These are phyloP conservation scores for Coriaria nepalensis DNA, from an alignment of 306 rosid genomes.

Conservation along the genomic window DNA sequence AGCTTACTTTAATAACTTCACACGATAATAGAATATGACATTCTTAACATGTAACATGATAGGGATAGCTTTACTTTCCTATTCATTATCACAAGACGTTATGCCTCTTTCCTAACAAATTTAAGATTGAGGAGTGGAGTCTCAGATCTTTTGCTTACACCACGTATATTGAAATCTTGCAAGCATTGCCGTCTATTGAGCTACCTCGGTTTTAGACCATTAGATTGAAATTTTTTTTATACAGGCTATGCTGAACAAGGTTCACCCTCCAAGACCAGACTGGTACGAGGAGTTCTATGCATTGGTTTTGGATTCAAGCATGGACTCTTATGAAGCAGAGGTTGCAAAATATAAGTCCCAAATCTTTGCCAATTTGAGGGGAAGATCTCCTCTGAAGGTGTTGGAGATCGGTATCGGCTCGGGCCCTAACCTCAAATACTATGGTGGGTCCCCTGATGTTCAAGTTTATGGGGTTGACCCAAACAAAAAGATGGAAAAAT, in stretches of 20 bases:
- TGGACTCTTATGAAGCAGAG: constrained; percentile 54
- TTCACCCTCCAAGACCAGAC: constrained; percentile 61
- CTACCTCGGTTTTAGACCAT: background rate
- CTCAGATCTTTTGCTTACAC: too few species aligned
- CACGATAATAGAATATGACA: too few species aligned
- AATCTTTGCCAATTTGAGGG: constrained; percentile 46
- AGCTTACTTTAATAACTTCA: too few species aligned
- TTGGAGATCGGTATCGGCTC: constrained; percentile 84
- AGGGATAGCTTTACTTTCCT: too few species aligned
- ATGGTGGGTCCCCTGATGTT: constrained; percentile 33
- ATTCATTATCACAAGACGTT: too few species aligned
- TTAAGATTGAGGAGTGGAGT: too few species aligned
- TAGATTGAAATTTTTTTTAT: background rate
- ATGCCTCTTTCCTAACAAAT: too few species aligned
- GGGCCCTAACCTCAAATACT: constrained; percentile 70
- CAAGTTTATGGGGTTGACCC: constrained; percentile 76
- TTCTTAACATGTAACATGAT: too few species aligned
- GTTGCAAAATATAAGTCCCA: constrained; percentile 66
- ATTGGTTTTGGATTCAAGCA: constrained; percentile 26
- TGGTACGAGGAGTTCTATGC: constrained; percentile 84
- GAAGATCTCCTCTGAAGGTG: constrained; percentile 50
- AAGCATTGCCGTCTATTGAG: too few species aligned
- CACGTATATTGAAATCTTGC: too few species aligned
- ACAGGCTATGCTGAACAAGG: constrained; percentile 38
- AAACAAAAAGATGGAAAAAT: constrained; percentile 64